These are phyloP conservation scores for Albophoma yamanashiensis DNA, from an alignment of 2,329 filamentous ascomycete genomes.

Conservation along the genomic window DNA sequence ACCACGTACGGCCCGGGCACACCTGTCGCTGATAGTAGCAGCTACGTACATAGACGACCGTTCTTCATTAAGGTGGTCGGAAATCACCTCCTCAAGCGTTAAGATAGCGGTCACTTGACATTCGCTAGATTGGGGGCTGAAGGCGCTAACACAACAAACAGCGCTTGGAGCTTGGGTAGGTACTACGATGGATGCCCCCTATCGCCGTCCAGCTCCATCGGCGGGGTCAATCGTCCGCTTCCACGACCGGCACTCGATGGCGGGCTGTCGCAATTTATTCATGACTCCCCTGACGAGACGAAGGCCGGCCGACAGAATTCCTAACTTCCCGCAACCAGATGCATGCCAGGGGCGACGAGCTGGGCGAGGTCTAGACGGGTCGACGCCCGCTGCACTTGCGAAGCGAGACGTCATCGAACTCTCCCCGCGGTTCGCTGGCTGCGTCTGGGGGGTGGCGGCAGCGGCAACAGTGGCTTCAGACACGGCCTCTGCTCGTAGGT, in stretches of 20 bases:
- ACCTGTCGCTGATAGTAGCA: background rate
- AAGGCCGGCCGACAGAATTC: background rate
- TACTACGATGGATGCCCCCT: background rate
- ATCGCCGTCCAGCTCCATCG: background rate
- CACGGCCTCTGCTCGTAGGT: background rate
- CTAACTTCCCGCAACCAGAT: background rate
- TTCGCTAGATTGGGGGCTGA: background rate
- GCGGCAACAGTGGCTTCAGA: background rate
- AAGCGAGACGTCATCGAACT: constrained; percentile 2
- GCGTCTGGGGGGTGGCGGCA: background rate
- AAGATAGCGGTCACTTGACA: background rate
- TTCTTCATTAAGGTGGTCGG: background rate
- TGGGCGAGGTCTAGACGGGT: background rate
- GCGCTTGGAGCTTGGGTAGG: background rate
- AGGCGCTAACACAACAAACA: background rate
- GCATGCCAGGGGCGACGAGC: background rate
- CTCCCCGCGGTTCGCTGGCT: background rate
- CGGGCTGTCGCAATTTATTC: background rate
- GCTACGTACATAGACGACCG: background rate
- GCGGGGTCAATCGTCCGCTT: background rate
- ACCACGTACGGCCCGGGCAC: background rate
- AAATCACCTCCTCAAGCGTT: background rate
- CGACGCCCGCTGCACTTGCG: background rate
- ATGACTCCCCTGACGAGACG: background rate
- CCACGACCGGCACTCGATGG: background rate